Conservation (phyloP, 176 grass and related monocot species). For the Hyparrhenia diplandra region DNA sequence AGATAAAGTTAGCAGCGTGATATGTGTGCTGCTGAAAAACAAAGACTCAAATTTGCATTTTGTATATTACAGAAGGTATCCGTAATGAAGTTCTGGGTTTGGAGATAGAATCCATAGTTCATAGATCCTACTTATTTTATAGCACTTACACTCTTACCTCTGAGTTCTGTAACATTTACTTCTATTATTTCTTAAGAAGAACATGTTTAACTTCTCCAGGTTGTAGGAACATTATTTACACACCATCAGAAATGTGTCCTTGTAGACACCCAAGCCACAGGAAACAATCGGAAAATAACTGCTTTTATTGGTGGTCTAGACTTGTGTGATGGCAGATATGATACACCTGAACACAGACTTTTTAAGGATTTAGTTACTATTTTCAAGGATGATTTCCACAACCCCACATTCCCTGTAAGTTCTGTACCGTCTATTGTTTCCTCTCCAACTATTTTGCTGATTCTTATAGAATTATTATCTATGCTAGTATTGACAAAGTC, state of each 20-base stretch:
- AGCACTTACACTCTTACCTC: not conserved
- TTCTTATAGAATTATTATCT: not conserved
- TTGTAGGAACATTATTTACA: constrained; percentile 90
- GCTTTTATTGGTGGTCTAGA: constrained; percentile 94
- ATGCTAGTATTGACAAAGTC: not conserved
- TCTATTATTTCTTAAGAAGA: not conserved
- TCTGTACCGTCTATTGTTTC: not conserved
- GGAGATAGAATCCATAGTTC: not conserved
- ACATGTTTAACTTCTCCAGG: constrained; percentile 38
- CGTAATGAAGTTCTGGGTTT: not conserved
- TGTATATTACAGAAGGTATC: not conserved
- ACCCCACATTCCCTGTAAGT: constrained; percentile 79
- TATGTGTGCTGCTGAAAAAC: not conserved
- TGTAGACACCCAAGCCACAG: constrained; percentile 70
- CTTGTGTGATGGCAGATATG: constrained; percentile 79
- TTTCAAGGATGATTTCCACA: constrained; percentile 82
- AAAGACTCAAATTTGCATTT: not conserved
- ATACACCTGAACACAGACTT: constrained; percentile 72
- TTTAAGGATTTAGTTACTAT: constrained; percentile 72
- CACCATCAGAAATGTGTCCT: constrained; percentile 99
- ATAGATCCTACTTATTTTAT: not conserved
- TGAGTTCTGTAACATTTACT: not conserved
- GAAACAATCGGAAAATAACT: constrained; percentile 92
- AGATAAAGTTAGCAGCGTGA: not conserved
- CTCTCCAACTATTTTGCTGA: not conserved